phyloP scores from a whole-genome alignment of 2,329 filamentous ascomycete species.

The Pyrenochaeta sp. region DNA sequence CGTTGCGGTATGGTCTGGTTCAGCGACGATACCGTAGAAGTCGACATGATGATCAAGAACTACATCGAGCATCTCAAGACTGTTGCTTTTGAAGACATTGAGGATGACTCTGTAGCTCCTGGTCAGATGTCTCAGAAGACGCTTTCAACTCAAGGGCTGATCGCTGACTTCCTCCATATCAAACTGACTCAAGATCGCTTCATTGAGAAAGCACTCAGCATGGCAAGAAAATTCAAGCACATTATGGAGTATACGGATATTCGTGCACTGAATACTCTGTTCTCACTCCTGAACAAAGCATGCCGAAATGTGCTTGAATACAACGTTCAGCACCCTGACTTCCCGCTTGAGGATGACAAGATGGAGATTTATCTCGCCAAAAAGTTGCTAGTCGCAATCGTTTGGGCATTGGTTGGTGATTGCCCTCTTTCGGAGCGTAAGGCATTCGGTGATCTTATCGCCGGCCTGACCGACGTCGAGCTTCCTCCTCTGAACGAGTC shows the following conservation, averaged over 20 bases:
- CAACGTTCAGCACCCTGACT: constrained; percentile 92
- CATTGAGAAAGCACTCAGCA: constrained; percentile 76
- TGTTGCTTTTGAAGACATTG: constrained; percentile 90
- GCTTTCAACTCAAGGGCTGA: constrained; percentile 77
- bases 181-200: constrained; percentile 83
- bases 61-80: constrained; percentile 86
- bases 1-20: constrained; percentile 99
- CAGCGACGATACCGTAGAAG: constrained; percentile 94
- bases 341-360: constrained; percentile 88
- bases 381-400: constrained; percentile 89
- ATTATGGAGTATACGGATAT: constrained; percentile 99
- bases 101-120: constrained; percentile 82
- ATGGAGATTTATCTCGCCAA: constrained; percentile 90
- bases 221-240: constrained; percentile 82
- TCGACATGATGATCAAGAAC: constrained; percentile 90
- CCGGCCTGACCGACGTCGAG: constrained; percentile 84
- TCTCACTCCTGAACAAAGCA: constrained; percentile 93
- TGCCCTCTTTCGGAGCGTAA: constrained; percentile 90
- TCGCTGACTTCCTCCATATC: constrained; percentile 79
- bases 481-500: constrained; percentile 79
- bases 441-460: constrained; percentile 84
- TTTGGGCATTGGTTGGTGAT: constrained; percentile 96
- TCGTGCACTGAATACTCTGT: constrained; percentile 88
- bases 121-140: constrained; percentile 67
- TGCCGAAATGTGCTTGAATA: constrained; percentile 95